Conservation (phyloP, 139 green algal species). For the Klebsormidium nitens region DNA sequence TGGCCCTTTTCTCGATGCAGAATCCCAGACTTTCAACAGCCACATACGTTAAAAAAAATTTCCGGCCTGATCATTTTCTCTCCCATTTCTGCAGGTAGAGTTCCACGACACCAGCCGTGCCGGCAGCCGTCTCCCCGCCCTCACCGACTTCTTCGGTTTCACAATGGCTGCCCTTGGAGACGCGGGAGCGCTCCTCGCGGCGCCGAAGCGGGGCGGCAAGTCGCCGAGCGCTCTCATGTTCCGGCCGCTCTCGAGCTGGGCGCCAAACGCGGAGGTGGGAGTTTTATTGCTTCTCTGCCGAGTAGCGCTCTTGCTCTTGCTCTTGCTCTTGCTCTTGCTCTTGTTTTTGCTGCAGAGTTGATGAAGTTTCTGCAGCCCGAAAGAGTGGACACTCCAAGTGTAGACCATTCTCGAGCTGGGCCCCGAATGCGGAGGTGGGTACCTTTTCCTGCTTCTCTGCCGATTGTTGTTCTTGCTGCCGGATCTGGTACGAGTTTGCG, state of each 20-base stretch:
- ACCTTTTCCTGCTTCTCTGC: conserved; percentile 12
- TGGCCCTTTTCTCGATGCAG: too few species aligned
- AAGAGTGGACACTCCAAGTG: too few species aligned
- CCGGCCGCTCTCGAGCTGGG: conserved; percentile 73
- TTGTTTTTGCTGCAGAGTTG: too few species aligned
- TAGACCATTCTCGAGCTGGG: conserved; percentile 73
- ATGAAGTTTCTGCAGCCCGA: too few species aligned
- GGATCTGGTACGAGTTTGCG: too few species aligned
- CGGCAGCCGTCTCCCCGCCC: conserved; percentile 57
- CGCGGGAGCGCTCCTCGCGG: conserved; percentile 60
- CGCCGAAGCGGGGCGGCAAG: conserved; percentile 27
- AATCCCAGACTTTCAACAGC: too few species aligned
- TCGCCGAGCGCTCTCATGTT: conserved; percentile 54
- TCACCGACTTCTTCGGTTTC: conserved; percentile 82
- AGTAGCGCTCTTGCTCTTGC: conserved; percentile 1
- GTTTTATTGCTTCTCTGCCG: conserved; percentile 10
- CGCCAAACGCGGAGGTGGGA: conserved; percentile 47
- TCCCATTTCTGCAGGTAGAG: conserved; percentile 62
- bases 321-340: conserved; percentile 5
- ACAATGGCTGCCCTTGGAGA: conserved; percentile 57
- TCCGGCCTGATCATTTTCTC: too few species aligned
- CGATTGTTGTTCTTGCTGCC: background rate
- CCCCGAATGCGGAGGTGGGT: conserved; percentile 47
- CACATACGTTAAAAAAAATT: too few species aligned
- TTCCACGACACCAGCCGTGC: conserved; percentile 71